These are phyloP conservation scores for Fomitopsis pinicola DNA, from an alignment of 1,284 basidiomycete genomes.

Conservation along the genomic window DNA sequence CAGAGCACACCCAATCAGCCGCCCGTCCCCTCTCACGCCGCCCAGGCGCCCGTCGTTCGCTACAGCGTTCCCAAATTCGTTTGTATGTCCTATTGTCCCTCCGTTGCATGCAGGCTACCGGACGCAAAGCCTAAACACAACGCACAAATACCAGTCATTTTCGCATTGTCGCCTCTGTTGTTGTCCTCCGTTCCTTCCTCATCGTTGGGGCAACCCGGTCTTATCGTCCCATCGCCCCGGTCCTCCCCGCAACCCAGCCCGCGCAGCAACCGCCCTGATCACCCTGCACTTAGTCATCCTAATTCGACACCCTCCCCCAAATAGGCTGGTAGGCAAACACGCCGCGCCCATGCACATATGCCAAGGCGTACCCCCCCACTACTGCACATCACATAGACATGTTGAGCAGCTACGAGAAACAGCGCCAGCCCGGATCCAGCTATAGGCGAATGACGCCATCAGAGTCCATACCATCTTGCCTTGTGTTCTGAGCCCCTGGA, in stretches of 20 bases:
- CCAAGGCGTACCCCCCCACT: background rate
- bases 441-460: slow-evolving; percentile 29
- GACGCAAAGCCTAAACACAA: background rate
- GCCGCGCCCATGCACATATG: background rate
- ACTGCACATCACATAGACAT: background rate
- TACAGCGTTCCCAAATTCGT: background rate
- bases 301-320: background rate
- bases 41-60: background rate
- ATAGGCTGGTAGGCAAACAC: background rate
- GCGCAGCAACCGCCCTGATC: background rate
- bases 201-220: background rate
- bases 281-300: background rate
- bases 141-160: background rate
- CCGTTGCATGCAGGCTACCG: slow-evolving; percentile 1
- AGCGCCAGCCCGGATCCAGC: background rate
- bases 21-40: slow-evolving; percentile 2
- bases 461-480: slow-evolving; percentile 23
- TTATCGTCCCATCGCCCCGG: slow-evolving; percentile 1
- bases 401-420: background rate
- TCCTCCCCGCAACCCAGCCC: background rate
- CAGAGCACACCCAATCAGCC: slow-evolving; percentile 11
- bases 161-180: background rate
- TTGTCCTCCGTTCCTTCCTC: background rate
- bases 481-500: slow-evolving; percentile 10
- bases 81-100: background rate